These are phyloP conservation scores for Acorus calamus DNA, from an alignment of 106 monocot species.

Conservation along the genomic window DNA sequence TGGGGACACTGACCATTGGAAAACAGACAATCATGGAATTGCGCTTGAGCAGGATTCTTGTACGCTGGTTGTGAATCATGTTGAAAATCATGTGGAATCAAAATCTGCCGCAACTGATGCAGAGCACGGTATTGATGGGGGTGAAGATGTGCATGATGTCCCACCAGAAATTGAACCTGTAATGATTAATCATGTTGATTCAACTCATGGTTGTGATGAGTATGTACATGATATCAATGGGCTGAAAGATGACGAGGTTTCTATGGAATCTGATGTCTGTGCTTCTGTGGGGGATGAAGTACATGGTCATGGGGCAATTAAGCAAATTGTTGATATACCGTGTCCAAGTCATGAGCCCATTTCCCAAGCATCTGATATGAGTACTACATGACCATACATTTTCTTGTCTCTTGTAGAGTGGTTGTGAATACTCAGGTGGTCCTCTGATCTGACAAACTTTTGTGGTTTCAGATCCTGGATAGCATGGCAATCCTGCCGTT, in stretches of 20 bases:
- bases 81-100: no score
- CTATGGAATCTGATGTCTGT: constrained; percentile 1
- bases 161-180: no score
- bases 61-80: background rate
- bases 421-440: no score
- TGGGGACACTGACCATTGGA: background rate
- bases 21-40: background rate
- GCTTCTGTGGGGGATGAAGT: background rate
- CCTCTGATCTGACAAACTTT: no score
- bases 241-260: background rate
- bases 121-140: constrained; percentile 1
- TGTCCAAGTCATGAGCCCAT: background rate
- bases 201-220: constrained; percentile 1
- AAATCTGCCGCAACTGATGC: background rate
- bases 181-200: no score
- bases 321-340: background rate
- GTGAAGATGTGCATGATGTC: no score
- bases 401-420: no score
- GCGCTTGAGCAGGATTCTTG: background rate
- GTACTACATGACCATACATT: no score
- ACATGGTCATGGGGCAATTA: no score
- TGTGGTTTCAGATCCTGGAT: no score
- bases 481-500: no score
- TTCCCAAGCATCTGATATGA: no score
- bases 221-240: background rate